Base-by-base conservation (phyloP, 2,329 filamentous ascomycete species). In the Chalara sp. region DNA sequence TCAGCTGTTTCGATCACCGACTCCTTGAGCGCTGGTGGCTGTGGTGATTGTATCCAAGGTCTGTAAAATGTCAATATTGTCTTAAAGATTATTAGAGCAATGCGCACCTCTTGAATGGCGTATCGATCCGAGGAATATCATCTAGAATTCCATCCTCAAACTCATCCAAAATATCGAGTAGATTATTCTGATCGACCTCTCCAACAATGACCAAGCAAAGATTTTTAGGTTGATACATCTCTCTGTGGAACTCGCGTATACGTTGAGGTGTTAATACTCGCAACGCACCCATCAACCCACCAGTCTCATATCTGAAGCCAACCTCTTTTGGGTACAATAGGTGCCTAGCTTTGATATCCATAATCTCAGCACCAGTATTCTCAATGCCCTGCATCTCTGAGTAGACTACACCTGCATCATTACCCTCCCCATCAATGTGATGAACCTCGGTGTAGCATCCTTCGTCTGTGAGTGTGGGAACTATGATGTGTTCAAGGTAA, bases 221-320 rank as follows among this genome's bases (percentile, higher is more conserved):
- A 63, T 99, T 99, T 66, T 91, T 92, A 3, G 93, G 93, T 66
- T 97, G 92, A 64, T 99, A 99, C 92, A 99, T 97, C 57, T 91
- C 87, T 55, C 84, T 84, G 68, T 99, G 93, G 63, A 97, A 99
- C 52, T 85, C 82, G n/a, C 93, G 84, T 58, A 99, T 99, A 39
- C 90, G 84, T 48, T 96, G 87, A 1, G 90, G 83, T 0, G 89
- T 93, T 44, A 99, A 73, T 3, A 90, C 83, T 41, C 93, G 84
- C 46, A 99, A 76, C 33, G 90, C 86, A 61, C 96, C 89, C 73
- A 95, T 95, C 85, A 96, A 89, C 11, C 93, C 93, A 10, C 93
- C 93, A n/a, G 93, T 99, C 70, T 99, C 93, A 61, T 96, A 97
- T 52, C 92, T 84, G 65, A 96, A 99, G 3, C 93, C 93, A 50